Percentiles rank a stretch among this genome's conserved stretches.
Conservation (phyloP, 2,329 filamentous ascomycete species). For the Verticillium tricorpus region DNA sequence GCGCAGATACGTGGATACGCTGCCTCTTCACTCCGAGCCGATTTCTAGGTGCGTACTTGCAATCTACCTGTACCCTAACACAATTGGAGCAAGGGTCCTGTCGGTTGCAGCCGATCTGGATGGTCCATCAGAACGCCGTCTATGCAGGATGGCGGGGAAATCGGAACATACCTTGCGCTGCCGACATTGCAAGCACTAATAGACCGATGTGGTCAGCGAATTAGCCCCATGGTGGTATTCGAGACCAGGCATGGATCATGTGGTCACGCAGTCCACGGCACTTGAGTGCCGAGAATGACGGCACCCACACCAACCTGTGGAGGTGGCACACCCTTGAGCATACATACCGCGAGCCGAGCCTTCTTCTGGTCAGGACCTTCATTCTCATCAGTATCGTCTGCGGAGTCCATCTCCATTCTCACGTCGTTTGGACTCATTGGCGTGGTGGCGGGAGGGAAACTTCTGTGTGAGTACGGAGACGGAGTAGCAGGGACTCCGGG, state of each 20-base stretch:
- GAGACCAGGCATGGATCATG: not conserved
- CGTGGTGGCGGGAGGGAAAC: not conserved
- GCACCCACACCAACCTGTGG: not conserved
- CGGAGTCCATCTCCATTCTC: not conserved
- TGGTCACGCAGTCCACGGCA: not conserved
- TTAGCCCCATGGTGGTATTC: no score
- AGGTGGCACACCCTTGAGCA: not conserved
- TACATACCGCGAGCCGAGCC: not conserved
- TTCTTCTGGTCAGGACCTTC: not conserved
- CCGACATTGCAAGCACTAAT: conserved; percentile 8
- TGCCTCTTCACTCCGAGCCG: conserved; percentile 5
- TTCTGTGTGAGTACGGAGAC: not conserved
- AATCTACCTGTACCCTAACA: not conserved
- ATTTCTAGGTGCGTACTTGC: conserved; percentile 5
- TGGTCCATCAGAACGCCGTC: not conserved
- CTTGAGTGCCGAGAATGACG: not conserved
- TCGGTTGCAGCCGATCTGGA: conserved; percentile 8
- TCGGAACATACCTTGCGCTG: conserved; percentile 5
- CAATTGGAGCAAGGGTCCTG: conserved; percentile 7
- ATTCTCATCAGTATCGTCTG: not conserved
- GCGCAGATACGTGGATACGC: conserved; percentile 5
- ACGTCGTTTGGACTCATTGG: not conserved
- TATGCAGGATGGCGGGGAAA: not conserved
- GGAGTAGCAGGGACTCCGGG: not conserved
- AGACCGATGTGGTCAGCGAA: not conserved